Conservation (phyloP, 2,329 filamentous ascomycete species). For the Colletotrichum sp. region DNA sequence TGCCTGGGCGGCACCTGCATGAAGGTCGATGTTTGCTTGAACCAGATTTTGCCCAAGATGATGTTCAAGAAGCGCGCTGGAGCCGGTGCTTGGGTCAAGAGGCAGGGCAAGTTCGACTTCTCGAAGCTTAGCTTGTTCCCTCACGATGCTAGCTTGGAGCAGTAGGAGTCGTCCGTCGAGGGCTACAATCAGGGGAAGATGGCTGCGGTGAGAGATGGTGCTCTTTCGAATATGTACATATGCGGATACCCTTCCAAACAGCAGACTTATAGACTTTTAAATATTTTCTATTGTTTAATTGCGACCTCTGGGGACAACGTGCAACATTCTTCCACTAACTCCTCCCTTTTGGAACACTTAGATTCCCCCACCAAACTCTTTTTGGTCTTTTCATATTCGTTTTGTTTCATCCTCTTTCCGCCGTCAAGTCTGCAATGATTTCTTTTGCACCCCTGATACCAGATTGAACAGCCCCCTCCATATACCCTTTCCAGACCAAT, state of each 20-base stretch:
- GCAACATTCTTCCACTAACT: rapidly evolving
- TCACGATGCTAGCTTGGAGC: neutral
- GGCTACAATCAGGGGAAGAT: neutral
- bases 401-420: too few relatives aligned
- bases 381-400: neutral
- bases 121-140: conserved; percentile 1
- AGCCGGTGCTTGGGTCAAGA: neutral
- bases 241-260: neutral
- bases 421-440: neutral
- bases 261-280: neutral
- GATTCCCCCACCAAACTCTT: rapidly evolving
- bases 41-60: neutral
- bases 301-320: rapidly evolving
- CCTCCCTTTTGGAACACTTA: neutral
- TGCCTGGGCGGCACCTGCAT: conserved; percentile 7
- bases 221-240: neutral
- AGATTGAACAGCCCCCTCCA: neutral
- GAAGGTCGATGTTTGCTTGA: conserved; percentile 12
- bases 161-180: neutral
- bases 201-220: neutral
- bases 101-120: neutral
- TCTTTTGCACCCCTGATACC: neutral
- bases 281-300: neutral
- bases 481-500: neutral
- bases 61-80: conserved; percentile 10